phyloP scores from a whole-genome alignment of 495 filamentous ascomycete genomes.

The Neurospora sp. region DNA sequence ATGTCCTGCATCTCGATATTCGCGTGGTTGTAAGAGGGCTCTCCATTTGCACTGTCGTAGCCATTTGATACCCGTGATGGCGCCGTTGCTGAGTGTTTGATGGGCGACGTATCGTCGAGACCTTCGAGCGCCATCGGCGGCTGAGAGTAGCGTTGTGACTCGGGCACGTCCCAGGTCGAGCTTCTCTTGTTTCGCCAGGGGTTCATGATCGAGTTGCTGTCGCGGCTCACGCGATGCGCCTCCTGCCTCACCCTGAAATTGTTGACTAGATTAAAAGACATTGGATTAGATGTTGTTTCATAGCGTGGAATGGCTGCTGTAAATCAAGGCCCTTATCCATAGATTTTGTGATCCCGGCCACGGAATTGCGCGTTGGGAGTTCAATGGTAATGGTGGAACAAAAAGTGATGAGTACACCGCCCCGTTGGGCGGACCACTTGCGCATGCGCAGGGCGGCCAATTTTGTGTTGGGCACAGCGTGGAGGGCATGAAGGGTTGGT shows the following conservation, averaged over 20 bases:
- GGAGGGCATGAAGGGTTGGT: not conserved
- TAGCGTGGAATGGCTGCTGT: not conserved
- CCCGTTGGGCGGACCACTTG: not conserved
- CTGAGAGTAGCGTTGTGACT: not conserved
- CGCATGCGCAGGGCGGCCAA: not conserved
- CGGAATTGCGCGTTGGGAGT: not conserved
- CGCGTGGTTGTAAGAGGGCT: not conserved
- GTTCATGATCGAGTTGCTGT: constrained; percentile 17
- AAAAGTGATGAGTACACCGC: not conserved
- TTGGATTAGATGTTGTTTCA: constrained; percentile 17
- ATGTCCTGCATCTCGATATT: constrained; percentile 1
- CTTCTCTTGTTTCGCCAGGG: constrained; percentile 21
- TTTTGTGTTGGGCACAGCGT: not conserved
- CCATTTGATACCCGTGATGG: not conserved
- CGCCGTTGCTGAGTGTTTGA: constrained; percentile 8
- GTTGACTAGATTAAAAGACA: constrained; percentile 23
- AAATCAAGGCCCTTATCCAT: not conserved
- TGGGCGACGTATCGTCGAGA: not conserved
- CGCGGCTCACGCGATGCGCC: constrained; percentile 23
- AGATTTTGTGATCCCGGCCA: not conserved
- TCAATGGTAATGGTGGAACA: not conserved
- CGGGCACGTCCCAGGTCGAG: constrained; percentile 10
- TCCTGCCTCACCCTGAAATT: constrained; percentile 20
- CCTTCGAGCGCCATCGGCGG: not conserved
- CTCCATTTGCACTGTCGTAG: not conserved